These are phyloP conservation scores for Cucurbita moschata DNA, from an alignment of 306 rosid species.

Conservation along the genomic window DNA sequence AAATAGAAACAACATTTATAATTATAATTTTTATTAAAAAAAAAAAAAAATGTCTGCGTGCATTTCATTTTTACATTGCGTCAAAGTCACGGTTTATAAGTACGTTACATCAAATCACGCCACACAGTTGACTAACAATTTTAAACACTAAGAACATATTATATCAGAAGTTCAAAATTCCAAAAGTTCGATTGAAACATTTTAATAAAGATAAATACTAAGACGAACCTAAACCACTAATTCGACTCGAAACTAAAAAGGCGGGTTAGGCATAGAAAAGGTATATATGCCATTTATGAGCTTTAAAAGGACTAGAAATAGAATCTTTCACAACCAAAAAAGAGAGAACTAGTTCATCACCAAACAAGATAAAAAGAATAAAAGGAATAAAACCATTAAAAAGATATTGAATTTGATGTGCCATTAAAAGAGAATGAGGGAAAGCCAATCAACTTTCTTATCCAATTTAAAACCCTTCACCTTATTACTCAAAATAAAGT, in stretches of 20 bases:
- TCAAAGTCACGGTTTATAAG: too few species aligned
- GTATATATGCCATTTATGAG: too few species aligned
- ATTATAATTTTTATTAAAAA: too few species aligned
- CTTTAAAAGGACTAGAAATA: background rate
- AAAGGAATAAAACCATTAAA: background rate
- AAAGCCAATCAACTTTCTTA: slow-evolving; percentile 2
- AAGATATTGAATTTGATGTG: background rate
- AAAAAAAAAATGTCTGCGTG: too few species aligned
- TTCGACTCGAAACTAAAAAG: background rate
- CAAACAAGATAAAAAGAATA: background rate
- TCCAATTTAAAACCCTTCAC: background rate
- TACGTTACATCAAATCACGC: too few species aligned
- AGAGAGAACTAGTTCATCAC: background rate
- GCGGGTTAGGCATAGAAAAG: too few species aligned
- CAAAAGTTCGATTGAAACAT: background rate
- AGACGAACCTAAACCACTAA: background rate
- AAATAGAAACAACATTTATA: too few species aligned
- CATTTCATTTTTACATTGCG: too few species aligned
- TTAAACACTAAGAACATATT: too few species aligned
- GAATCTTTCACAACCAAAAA: background rate
- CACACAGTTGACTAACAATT: too few species aligned
- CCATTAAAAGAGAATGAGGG: background rate
- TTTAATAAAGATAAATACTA: background rate
- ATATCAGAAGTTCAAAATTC: background rate
- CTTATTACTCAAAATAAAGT: background rate